Conservation (phyloP, 2,329 filamentous ascomycete genomes). For the Polytolypa hystricis region DNA sequence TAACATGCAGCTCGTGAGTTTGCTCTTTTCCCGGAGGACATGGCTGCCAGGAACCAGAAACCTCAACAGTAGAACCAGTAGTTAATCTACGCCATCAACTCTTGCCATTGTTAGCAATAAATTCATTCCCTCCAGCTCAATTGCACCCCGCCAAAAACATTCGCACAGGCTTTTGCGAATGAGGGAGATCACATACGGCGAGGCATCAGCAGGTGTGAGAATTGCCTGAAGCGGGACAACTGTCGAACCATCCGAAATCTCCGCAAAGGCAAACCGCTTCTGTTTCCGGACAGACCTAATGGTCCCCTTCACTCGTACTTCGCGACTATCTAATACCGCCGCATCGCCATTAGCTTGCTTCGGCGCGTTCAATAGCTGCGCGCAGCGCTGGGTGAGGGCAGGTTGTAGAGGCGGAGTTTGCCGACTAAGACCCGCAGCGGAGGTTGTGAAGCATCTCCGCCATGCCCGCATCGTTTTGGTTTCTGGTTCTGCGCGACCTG, state of each 20-base stretch:
- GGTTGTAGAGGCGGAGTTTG: slow-evolving; percentile 10
- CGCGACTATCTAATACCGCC: slow-evolving; percentile 24
- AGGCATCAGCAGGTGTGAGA: slow-evolving; percentile 57
- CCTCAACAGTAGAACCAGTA: slow-evolving; percentile 66
- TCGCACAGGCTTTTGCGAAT: too few species aligned
- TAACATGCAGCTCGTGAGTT: slow-evolving; percentile 69
- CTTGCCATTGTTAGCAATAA: too few species aligned
- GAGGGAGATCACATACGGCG: slow-evolving; percentile 49
- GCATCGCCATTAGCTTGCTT: slow-evolving; percentile 12
- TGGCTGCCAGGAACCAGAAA: slow-evolving; percentile 65
- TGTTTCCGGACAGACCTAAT: slow-evolving; percentile 77
- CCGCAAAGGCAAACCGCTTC: slow-evolving; percentile 72
- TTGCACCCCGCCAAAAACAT: neutral
- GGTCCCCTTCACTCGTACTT: slow-evolving; percentile 60
- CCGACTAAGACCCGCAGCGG: slow-evolving; percentile 22
- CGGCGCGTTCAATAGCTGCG: slow-evolving; percentile 27
- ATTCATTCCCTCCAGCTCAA: neutral
- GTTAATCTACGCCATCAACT: slow-evolving; percentile 57
- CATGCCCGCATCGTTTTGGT: too few species aligned
- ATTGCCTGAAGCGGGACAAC: slow-evolving; percentile 70
- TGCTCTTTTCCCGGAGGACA: slow-evolving; percentile 57
- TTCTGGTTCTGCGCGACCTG: too few species aligned
- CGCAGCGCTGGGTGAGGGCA: slow-evolving; percentile 24
- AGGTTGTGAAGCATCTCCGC: slow-evolving; percentile 29
- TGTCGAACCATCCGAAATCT: slow-evolving; percentile 79